Percentiles rank a stretch among this genome's conserved stretches.
Evolutionary conservation across 441 rosid species (phyloP).

Genomic region (Adansonia madagascariensis): DNA sequence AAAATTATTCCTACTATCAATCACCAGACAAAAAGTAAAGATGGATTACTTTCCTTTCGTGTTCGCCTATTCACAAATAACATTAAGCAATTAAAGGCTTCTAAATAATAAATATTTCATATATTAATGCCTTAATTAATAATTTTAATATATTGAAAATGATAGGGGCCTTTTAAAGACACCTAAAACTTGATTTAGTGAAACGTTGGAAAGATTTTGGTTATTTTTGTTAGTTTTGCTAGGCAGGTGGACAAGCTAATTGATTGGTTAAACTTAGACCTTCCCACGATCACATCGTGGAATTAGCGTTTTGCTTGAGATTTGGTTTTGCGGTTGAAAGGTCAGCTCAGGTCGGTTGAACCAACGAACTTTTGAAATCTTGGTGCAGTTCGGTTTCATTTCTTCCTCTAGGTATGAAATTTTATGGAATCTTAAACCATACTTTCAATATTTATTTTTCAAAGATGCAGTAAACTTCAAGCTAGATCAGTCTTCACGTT

Average conservation of each 20-base stretch:
- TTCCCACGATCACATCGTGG: neutral
- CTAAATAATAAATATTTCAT: no score
- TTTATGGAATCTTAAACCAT: neutral
- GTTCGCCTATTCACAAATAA: no score
- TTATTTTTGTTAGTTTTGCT: neutral
- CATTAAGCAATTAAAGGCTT: no score
- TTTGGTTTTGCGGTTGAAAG: neutral
- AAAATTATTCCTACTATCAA: no score
- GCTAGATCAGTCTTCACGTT: no score
- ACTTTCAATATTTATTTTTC: neutral
- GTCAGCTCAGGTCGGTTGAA: neutral
- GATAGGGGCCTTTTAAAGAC: neutral
- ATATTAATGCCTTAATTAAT: neutral
- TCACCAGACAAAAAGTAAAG: no score
- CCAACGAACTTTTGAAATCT: slow-evolving; percentile 7
- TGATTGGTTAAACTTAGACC: neutral
- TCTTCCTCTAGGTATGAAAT: neutral
- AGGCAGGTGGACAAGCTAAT: neutral
- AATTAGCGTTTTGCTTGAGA: neutral
- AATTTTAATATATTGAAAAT: neutral
- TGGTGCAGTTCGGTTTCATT: neutral
- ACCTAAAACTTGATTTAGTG: no score
- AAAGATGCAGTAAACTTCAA: neutral
- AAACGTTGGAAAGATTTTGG: neutral
- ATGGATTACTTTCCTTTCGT: no score